Conservation (phyloP, 805 yeast species). For the Myxozyma vanderwaltii region DNA sequence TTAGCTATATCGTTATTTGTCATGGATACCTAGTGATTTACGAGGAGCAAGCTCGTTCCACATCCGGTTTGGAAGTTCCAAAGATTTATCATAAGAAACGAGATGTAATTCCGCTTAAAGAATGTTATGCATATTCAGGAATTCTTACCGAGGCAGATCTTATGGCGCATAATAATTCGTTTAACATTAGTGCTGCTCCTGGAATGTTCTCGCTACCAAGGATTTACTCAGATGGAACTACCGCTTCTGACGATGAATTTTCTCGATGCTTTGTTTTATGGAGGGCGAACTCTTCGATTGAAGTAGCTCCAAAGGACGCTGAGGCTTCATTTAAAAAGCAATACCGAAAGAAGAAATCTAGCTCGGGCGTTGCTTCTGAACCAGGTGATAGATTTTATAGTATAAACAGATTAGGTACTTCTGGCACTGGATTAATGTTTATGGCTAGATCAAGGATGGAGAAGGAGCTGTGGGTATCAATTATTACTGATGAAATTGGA, state of each 20-base stretch:
- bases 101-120: constrained; percentile 61
- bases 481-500: constrained; percentile 42
- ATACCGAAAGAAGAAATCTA: constrained; percentile 8
- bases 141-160: constrained; percentile 59
- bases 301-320: constrained; percentile 6
- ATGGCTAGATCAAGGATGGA: constrained; percentile 81
- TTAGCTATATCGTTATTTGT: constrained; percentile 62
- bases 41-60: constrained; percentile 52
- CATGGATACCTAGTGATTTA: constrained; percentile 71
- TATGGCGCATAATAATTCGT: constrained; percentile 40
- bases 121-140: constrained; percentile 79
- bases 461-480: constrained; percentile 76
- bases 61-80: constrained; percentile 51
- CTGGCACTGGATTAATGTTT: constrained; percentile 71
- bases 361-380: not conserved
- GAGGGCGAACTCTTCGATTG: constrained; percentile 43
- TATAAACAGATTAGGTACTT: constrained; percentile 60
- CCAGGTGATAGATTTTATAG: constrained; percentile 36
- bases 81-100: constrained; percentile 55
- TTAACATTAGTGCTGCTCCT: constrained; percentile 20
- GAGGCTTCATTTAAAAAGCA: constrained; percentile 14
- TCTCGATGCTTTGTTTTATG: constrained; percentile 79
- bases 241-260: constrained; percentile 74
- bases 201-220: constrained; percentile 60
- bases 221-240: constrained; percentile 80